phyloP scores from a whole-genome alignment of 805 yeast species.

The Candida xiaguanensis region DNA sequence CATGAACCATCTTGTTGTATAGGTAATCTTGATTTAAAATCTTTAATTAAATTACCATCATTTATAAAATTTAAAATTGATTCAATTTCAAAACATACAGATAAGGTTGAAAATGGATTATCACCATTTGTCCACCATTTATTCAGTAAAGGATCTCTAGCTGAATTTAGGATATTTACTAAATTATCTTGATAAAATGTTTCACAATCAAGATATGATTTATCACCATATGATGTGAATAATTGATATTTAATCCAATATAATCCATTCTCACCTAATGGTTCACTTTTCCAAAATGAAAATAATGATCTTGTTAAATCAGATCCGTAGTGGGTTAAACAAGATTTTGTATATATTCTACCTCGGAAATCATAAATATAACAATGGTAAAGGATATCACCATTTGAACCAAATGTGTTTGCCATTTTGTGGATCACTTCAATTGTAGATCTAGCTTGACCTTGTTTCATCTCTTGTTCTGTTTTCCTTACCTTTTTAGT shows the following conservation, averaged over 20 bases:
- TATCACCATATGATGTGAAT: constrained; percentile 30
- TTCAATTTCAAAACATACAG: constrained; percentile 30
- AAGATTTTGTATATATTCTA: constrained; percentile 36
- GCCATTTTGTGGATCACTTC: constrained; percentile 19
- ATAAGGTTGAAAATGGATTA: constrained; percentile 37
- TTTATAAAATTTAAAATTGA: constrained; percentile 14
- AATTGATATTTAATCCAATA: constrained; percentile 39
- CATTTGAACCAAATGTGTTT: constrained; percentile 24
- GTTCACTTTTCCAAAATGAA: constrained; percentile 36
- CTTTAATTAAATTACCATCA: constrained; percentile 16
- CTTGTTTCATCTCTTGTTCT: background rate
- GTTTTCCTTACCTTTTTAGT: background rate
- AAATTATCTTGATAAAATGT: constrained; percentile 22
- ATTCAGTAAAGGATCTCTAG: constrained; percentile 20
- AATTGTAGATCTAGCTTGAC: constrained; percentile 14
- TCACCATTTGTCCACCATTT: constrained; percentile 38
- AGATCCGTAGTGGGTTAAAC: constrained; percentile 34
- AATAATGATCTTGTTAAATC: constrained; percentile 31
- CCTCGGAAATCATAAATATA: constrained; percentile 40
- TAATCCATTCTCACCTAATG: constrained; percentile 32
- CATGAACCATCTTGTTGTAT: constrained; percentile 45
- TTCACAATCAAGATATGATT: constrained; percentile 20
- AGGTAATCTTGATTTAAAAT: constrained; percentile 28
- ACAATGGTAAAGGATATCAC: constrained; percentile 35
- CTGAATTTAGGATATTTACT: constrained; percentile 22